A percentile compares a stretch with the other conserved stretches of the same genome.
phyloP scores from a whole-genome alignment of 2,329 filamentous ascomycete genomes.

The Graphiopsis chlorocephala region DNA sequence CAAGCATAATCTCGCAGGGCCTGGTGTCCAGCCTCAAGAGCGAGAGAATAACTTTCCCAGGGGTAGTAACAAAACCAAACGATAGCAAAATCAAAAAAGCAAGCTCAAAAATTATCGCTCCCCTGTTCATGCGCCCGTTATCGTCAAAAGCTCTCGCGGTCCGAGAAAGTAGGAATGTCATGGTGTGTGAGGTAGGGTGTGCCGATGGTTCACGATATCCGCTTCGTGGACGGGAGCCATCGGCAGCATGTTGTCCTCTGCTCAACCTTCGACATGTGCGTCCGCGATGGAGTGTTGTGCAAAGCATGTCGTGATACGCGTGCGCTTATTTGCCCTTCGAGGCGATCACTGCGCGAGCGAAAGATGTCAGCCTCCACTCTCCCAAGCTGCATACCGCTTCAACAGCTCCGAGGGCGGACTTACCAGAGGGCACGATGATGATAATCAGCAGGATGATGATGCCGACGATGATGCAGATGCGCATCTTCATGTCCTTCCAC shows the following conservation, averaged over 20 bases:
- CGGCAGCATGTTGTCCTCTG: background rate
- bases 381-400: background rate
- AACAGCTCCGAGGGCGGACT: slow-evolving; percentile 7
- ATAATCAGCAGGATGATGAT: slow-evolving; percentile 88
- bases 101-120: slow-evolving; percentile 15
- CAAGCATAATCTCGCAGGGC: background rate
- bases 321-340: slow-evolving; percentile 14
- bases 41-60: background rate
- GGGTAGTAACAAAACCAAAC: slow-evolving; percentile 3
- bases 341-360: slow-evolving; percentile 14
- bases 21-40: background rate
- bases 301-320: slow-evolving; percentile 3
- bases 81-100: slow-evolving; percentile 5
- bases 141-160: slow-evolving; percentile 12
- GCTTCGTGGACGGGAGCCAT: background rate
- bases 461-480: slow-evolving; percentile 88
- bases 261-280: background rate
- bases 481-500: slow-evolving; percentile 99
- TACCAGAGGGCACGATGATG: slow-evolving; percentile 92
- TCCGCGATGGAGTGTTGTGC: slow-evolving; percentile 2
- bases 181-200: background rate
- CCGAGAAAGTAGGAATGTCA: background rate
- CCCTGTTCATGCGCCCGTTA: slow-evolving; percentile 15
- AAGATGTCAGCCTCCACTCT: background rate
- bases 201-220: background rate